A percentile compares a stretch with the other conserved stretches of the same genome.
These are phyloP conservation scores for Aspergillus sclerotioniger DNA, from an alignment of 495 filamentous ascomycete species.

Conservation along the genomic window DNA sequence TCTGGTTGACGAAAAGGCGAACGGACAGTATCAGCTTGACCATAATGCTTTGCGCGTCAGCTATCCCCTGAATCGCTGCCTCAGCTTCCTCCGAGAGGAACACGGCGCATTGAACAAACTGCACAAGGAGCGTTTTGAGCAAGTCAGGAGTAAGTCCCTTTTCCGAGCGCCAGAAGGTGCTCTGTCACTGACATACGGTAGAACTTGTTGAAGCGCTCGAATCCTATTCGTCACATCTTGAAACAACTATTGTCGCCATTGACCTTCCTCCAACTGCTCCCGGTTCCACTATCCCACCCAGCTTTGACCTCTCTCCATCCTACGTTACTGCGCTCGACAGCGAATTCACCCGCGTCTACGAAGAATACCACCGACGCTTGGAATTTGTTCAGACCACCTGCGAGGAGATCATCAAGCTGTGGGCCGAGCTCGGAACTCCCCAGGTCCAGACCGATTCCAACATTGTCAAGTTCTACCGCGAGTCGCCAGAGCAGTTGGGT, in stretches of 20 bases:
- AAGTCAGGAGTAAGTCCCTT: slow-evolving; percentile 78
- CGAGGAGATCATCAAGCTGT: slow-evolving; percentile 87
- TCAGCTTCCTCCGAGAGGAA: slow-evolving; percentile 80
- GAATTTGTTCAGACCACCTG: slow-evolving; percentile 68
- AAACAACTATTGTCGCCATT: slow-evolving; percentile 78
- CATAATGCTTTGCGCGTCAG: slow-evolving; percentile 70
- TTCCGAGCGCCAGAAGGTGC: not conserved
- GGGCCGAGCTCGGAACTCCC: slow-evolving; percentile 91
- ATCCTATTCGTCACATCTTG: slow-evolving; percentile 92
- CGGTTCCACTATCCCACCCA: slow-evolving; percentile 69
- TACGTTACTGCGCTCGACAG: slow-evolving; percentile 84
- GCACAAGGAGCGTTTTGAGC: slow-evolving; percentile 86
- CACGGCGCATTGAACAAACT: slow-evolving; percentile 72
- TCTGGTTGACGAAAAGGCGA: slow-evolving; percentile 69
- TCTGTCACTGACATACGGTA: slow-evolving; percentile 39
- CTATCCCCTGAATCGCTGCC: slow-evolving; percentile 74
- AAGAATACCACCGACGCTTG: slow-evolving; percentile 85
- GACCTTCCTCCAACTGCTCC: slow-evolving; percentile 75
- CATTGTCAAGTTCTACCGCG: slow-evolving; percentile 84
- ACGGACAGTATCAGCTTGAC: slow-evolving; percentile 58
- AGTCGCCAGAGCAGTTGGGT: slow-evolving; percentile 89
- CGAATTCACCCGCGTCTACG: slow-evolving; percentile 90
- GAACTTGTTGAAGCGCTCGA: slow-evolving; percentile 91
- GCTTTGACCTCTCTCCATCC: slow-evolving; percentile 83
- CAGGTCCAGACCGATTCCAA: slow-evolving; percentile 85